A percentile compares a stretch with the other conserved stretches of the same genome.
phyloP scores from a whole-genome alignment of 2,329 filamentous ascomycete species.

The Ceratocystis huliohia region DNA sequence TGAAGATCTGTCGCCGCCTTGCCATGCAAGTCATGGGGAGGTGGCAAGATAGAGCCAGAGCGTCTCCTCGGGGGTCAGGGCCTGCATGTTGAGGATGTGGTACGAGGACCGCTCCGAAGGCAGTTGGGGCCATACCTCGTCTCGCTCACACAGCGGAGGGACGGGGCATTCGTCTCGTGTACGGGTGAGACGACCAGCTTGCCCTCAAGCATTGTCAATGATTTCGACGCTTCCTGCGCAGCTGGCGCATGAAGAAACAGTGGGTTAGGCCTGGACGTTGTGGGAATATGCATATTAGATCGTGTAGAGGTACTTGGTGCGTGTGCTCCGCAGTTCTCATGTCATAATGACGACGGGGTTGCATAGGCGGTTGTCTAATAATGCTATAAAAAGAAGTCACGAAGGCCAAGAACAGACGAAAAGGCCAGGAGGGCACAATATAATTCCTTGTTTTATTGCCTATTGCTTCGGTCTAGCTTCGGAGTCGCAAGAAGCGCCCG shows the following conservation, averaged over 20 bases:
- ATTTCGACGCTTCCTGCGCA: not conserved
- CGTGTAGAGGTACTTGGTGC: not conserved
- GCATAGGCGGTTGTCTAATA: not conserved
- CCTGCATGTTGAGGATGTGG: not conserved
- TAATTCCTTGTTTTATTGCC: not conserved
- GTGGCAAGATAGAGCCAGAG: not conserved
- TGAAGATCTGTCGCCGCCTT: not conserved
- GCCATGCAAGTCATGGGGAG: not conserved
- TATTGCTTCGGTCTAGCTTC: not conserved
- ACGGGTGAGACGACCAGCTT: not conserved
- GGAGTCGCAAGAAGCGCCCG: not conserved
- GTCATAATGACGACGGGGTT: slow-evolving; percentile 7
- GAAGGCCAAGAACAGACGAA: not conserved
- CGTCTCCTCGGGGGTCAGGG: too few relatives aligned
- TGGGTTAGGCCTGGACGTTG: not conserved
- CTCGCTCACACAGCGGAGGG: not conserved
- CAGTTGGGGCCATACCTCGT: not conserved
- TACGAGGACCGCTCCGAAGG: not conserved
- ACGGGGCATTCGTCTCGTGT: not conserved
- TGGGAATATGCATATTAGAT: not conserved
- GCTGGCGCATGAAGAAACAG: not conserved
- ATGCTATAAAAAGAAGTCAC: not conserved
- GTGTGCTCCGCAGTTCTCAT: not conserved
- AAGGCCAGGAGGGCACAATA: not conserved
- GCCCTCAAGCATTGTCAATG: not conserved